Evolutionary conservation across 2,329 filamentous ascomycete species (phyloP), one percentile per base, ranked within the genome.

Genomic region (Colletotrichum sp.): DNA sequence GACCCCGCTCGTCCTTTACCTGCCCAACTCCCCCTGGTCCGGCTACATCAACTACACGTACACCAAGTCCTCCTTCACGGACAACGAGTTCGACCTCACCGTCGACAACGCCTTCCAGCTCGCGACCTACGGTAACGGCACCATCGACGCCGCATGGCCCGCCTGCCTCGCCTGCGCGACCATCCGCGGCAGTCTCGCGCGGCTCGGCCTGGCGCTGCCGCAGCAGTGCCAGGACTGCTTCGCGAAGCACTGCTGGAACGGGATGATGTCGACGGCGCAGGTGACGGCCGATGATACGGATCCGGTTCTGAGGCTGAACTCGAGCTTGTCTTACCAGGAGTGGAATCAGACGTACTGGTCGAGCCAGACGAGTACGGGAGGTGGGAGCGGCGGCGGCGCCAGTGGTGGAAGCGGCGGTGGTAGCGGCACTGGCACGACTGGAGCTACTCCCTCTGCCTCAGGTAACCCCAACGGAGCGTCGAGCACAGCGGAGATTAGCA

Each of bases 151-250:
- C 0, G 83, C 92, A 62, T 98, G 96, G 95, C 88, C 92, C 0
- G 88, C 91, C 0, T 98, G 96, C 79, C 92, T 97, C 3, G 94
- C 92, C 6, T 98, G 96, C 83, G 96, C 95, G 0, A 91, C 96
- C 5, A 86, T 98, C 21, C 90, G 89, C 69, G 90, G 95, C 64
- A 95, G 92, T 74, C 88, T 96, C 73, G 86, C 90, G 75, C 75
- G 81, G 0, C 36, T 72, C 4, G 62, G 66, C 5, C 70, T 79
- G 2, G 67, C 78, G 2, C 4, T 79, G 6, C 81, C 81, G 1
- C 67, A 34, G 4, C 77, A 81, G 28, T 82, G 81, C 56, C 71
- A 74, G 12, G 43, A 78, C 24, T 82, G 81, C 13, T 82, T 82
- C 70, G 21, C 76, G 12, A 69, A 56, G 5, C 80, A 82, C 48